Evolutionary conservation across 139 green algal species (phyloP), one percentile per base, ranked within the genome.

Genomic region (Chlamydomonas schloesseri): DNA sequence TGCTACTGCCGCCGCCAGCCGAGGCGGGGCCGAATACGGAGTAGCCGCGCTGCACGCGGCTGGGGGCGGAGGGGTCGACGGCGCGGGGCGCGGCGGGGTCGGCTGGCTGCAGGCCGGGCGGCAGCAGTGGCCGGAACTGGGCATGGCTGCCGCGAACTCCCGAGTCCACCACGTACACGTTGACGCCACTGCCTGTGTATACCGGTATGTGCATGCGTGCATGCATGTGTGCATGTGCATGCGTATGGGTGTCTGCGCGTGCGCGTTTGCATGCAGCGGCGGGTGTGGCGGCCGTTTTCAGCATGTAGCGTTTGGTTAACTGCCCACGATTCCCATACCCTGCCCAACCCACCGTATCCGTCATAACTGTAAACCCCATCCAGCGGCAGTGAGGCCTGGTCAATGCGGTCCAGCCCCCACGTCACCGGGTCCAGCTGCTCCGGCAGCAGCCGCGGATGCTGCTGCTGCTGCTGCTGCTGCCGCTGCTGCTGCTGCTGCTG

Each of bases 151-250:
- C 65, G 24, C 91, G 86, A n/a, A 96, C 90, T 71, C 93, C 93
- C 33, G 94, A 97, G 89, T 97, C 95, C 28, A 97, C 55, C 5
- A 97, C 69, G 84, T 97, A 97, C 11, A 93, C 92, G 33, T 96
- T 89, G 23, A 97, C 91, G 20, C 91, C 92, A 9, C 76, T 90
- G 13, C 92, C 93, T 70, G 89, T 68, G 33, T 13, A n/a, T 18
- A 23, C 8, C 2, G 24, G 15, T 2, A 11, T n/a, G 60, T 24
- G 24, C 18, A 23, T 67, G 57, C 17, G 20, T 23, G 11, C 55
- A 67, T 31, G 60, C 23, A 24, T 11, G 60, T n/a, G 60, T 67
- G 60, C 60, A 67, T 4, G 28, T 65, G 15, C 57, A 24, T 20
- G 17, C 57, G 11, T 4, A 28, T 21, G 57, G 14, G 17, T 24